These are phyloP conservation scores for Amphirosellinia nigrospora DNA, from an alignment of 495 filamentous ascomycete genomes.

Conservation along the genomic window DNA sequence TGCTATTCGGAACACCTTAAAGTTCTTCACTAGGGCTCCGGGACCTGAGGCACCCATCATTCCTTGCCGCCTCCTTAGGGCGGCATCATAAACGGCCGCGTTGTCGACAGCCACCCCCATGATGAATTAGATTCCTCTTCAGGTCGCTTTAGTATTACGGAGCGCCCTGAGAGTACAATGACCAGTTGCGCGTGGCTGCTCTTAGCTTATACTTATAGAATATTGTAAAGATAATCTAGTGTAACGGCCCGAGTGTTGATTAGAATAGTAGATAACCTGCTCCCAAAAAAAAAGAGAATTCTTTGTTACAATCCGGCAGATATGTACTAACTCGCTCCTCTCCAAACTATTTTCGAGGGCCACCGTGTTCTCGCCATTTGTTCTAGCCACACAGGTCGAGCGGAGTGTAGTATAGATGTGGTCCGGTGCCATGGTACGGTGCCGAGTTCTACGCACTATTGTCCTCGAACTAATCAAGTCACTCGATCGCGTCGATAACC, in stretches of 20 bases:
- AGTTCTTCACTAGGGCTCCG: constrained; percentile 68
- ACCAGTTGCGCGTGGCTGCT: neutral
- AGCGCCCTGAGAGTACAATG: neutral
- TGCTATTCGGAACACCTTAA: constrained; percentile 73
- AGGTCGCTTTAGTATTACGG: neutral
- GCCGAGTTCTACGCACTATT: neutral
- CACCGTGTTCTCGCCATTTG: constrained; percentile 2
- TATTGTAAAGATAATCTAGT: neutral
- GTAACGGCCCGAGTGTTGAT: neutral
- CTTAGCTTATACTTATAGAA: neutral
- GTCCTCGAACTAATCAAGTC: neutral
- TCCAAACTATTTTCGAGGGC: neutral
- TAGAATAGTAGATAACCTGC: neutral
- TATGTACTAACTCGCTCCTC: neutral
- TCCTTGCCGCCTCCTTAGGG: constrained; percentile 66
- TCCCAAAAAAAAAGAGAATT: neutral
- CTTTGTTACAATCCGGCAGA: neutral
- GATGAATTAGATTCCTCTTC: constrained; percentile 15
- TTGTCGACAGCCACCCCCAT: constrained; percentile 46
- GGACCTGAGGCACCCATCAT: constrained; percentile 71
- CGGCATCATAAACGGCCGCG: constrained; percentile 63
- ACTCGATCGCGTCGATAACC: neutral
- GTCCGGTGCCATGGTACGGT: neutral
- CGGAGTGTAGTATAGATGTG: neutral
- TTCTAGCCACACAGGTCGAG: constrained; percentile 12